These are phyloP conservation scores for Fraxinus quadrangulata DNA, from an alignment of 257 asterid species.

Conservation along the genomic window DNA sequence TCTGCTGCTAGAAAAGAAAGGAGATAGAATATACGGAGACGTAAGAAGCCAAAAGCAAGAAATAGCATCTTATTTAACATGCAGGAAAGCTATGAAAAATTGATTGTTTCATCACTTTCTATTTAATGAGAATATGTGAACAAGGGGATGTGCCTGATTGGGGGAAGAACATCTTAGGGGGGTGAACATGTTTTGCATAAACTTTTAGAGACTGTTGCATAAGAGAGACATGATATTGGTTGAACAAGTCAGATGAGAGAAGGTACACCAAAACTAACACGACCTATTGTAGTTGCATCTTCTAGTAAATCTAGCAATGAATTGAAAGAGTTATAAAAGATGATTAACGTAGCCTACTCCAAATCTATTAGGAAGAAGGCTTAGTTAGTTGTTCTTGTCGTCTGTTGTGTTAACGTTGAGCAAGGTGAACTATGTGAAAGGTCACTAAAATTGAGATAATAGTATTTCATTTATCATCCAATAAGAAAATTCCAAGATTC, in stretches of 20 bases:
- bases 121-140: background rate
- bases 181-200: background rate
- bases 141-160: background rate
- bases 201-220: background rate
- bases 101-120: background rate
- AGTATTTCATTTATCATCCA: background rate
- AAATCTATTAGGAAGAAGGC: background rate
- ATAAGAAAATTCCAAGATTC: slow-evolving; percentile 13
- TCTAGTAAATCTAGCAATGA: background rate
- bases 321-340: background rate
- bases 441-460: background rate
- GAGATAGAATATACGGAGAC: background rate
- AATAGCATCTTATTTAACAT: background rate
- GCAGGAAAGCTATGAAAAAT: background rate
- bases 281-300: background rate
- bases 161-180: background rate
- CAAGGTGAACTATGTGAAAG: background rate
- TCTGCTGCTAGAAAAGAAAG: background rate
- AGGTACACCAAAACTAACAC: no score
- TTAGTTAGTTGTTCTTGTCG: background rate
- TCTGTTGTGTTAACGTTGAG: background rate
- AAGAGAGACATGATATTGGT: background rate
- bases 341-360: background rate
- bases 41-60: background rate
- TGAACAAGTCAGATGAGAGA: background rate